Base-by-base conservation (phyloP, 1,284 basidiomycete species). In the Puccinia coronata region DNA sequence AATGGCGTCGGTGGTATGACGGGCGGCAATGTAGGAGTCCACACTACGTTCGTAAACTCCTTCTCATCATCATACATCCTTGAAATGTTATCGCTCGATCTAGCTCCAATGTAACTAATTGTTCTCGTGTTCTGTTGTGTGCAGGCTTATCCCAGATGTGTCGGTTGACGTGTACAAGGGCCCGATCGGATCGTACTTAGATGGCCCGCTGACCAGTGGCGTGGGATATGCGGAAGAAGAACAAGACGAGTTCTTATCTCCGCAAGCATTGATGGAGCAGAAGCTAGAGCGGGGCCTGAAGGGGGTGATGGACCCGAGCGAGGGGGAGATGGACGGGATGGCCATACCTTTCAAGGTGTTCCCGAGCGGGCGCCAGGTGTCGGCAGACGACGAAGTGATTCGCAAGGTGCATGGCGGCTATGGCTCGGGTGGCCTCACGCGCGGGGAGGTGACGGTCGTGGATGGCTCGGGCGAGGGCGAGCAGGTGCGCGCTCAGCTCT, bases 1-100 rank as follows among this genome's bases (percentile, higher is more conserved):
- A 79, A 79, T 55, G 76, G 76, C 6, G 65, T 70, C 20, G 76
- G 76, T 43, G 76, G 76, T 8, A 79, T 79, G 76, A 43, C 76
- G 16, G 65, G 49, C 28, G 74, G 74, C 14, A 70, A 79, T 34
- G 76, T 79, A 9, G 76, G 76, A 34, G 76, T 79, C 55, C 76
- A 79, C 39, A 79, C 76, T 18, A 69, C 65, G 76, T 79, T 28
- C 18, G 76, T 70, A 20, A 12, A 31, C 59, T 5, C 14, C 4
- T 20, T n/a, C 16, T 31, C 41, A n/a, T n/a, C n/a, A n/a, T n/a
- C n/a, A 14, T 14, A 25, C 14, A 28, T 34, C 61, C 25, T 34
- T 12, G 18, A 2, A 25, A 11, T 47, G 6, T 47, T 31, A 31
- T 63, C 20, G 16, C 16, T 34, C 18, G 34, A 41, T 23, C 43